phyloP scores from a whole-genome alignment of 805 yeast species.

The Monosporozyma aerobia region DNA sequence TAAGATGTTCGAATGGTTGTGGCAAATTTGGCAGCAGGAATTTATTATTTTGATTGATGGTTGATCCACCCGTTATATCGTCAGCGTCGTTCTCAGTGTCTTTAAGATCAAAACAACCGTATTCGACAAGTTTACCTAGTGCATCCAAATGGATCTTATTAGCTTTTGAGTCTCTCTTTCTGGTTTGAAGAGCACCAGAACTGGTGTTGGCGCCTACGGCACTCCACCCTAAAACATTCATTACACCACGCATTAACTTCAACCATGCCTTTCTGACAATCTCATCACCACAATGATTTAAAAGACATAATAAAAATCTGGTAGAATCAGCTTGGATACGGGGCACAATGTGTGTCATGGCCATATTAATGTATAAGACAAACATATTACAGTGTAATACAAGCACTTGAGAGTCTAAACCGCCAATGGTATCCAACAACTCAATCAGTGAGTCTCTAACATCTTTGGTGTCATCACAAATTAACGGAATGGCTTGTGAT shows the following conservation, averaged over 20 bases:
- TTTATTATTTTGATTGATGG: conserved; percentile 11
- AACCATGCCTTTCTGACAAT: conserved; percentile 57
- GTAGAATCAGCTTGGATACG: conserved; percentile 70
- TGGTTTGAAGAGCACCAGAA: conserved; percentile 16
- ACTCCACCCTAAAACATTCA: conserved; percentile 71
- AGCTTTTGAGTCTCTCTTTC: conserved; percentile 17
- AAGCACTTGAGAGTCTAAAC: conserved; percentile 44
- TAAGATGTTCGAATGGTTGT: conserved; percentile 55
- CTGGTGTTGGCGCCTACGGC: conserved; percentile 13
- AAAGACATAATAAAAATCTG: conserved; percentile 49
- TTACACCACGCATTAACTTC: conserved; percentile 57
- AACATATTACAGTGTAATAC: conserved; percentile 51
- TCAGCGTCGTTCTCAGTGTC: background rate
- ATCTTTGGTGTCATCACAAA: conserved; percentile 48
- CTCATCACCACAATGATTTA: conserved; percentile 46
- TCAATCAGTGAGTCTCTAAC: conserved; percentile 53
- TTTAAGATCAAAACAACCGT: conserved; percentile 27
- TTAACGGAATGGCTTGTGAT: conserved; percentile 25
- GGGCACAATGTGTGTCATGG: conserved; percentile 86
- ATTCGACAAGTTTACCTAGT: conserved; percentile 34
- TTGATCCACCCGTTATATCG: background rate
- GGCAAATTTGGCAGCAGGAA: conserved; percentile 50
- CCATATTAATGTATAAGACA: conserved; percentile 72
- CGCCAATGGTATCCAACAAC: conserved; percentile 40
- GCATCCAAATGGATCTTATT: conserved; percentile 31